phyloP scores from a whole-genome alignment of 2,329 filamentous ascomycete genomes.

The Pestalotiopsis sp. region DNA sequence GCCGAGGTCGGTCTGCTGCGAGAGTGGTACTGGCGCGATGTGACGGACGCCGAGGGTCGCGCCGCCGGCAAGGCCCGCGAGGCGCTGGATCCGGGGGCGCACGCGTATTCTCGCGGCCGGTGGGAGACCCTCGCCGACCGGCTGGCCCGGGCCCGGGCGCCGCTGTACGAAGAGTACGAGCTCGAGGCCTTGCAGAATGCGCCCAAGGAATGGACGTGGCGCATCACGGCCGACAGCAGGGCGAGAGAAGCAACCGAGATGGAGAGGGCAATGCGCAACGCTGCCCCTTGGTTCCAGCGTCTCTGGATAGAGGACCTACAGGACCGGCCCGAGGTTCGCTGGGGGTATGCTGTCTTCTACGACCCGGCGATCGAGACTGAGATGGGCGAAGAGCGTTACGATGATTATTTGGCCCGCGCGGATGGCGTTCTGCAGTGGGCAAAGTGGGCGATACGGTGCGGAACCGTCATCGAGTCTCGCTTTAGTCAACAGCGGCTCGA shows the following conservation, averaged over 20 bases:
- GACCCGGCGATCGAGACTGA: background rate
- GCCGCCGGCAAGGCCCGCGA: background rate
- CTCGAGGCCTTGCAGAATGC: background rate
- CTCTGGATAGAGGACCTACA: background rate
- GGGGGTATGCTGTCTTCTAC: background rate
- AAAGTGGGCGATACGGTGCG: background rate
- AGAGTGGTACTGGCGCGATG: background rate
- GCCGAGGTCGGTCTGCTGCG: background rate
- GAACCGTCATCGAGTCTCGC: background rate
- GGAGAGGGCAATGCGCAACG: background rate
- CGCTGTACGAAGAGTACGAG: background rate
- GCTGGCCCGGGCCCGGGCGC: background rate
- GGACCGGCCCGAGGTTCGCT: background rate
- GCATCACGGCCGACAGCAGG: background rate
- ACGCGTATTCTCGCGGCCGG: background rate
- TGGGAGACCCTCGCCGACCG: background rate
- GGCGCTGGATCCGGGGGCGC: background rate
- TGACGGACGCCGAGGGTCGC: background rate
- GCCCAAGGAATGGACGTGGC: background rate
- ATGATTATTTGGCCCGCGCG: background rate
- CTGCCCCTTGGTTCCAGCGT: background rate
- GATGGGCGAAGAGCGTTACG: background rate
- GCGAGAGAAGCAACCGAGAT: background rate
- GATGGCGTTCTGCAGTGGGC: background rate
- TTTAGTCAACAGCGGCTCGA: background rate